These are phyloP conservation scores for Pythium periplocum DNA, from an alignment of 352 stramenopile genomes.

Conservation along the genomic window DNA sequence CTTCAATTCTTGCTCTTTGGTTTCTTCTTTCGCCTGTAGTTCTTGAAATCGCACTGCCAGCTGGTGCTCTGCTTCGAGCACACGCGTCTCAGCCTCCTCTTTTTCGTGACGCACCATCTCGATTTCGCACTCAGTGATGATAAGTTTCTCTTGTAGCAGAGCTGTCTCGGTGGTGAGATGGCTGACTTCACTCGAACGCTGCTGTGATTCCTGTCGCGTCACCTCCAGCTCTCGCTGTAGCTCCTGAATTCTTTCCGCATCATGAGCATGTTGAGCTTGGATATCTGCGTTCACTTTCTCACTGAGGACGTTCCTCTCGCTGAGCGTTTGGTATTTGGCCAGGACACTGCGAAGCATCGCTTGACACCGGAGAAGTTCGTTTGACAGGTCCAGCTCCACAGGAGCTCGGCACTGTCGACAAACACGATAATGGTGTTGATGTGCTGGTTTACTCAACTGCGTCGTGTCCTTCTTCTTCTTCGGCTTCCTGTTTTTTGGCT, in stretches of 20 bases:
- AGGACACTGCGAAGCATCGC: conserved; percentile 17
- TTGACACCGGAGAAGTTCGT: conserved; percentile 27
- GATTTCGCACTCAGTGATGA: too few relatives aligned
- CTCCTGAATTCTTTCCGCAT: too few relatives aligned
- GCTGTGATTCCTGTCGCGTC: too few relatives aligned
- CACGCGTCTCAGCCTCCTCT: conserved; percentile 7
- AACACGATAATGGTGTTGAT: conserved; percentile 16
- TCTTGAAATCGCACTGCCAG: conserved; percentile 5
- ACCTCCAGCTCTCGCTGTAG: too few relatives aligned
- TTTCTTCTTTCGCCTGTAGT: conserved; percentile 2
- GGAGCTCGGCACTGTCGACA: conserved; percentile 28
- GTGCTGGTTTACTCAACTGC: background rate
- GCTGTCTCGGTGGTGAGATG: too few relatives aligned
- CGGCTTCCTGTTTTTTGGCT: too few relatives aligned
- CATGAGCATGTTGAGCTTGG: too few relatives aligned
- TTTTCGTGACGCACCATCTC: too few relatives aligned
- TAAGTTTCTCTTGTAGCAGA: too few relatives aligned
- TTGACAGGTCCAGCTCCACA: conserved; percentile 24
- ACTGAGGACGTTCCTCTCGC: background rate
- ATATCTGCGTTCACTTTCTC: too few relatives aligned
- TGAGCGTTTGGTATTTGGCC: conserved; percentile 20
- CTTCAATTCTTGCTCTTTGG: background rate
- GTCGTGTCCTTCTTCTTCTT: too few relatives aligned
- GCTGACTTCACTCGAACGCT: too few relatives aligned
- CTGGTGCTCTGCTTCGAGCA: background rate